These are phyloP conservation scores for Fusarium sororula DNA, from an alignment of 2,329 filamentous ascomycete genomes.

Conservation along the genomic window DNA sequence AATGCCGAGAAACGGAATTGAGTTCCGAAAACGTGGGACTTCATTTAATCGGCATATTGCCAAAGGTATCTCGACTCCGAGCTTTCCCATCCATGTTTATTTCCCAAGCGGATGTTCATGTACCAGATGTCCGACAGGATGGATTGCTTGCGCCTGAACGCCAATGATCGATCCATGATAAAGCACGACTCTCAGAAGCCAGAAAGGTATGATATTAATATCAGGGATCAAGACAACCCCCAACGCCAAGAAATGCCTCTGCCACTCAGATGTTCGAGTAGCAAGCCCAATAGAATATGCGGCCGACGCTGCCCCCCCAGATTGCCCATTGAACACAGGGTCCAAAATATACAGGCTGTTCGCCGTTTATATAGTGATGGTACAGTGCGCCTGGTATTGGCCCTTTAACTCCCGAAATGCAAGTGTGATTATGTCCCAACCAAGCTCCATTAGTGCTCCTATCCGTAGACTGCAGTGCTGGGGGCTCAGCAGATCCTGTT, in stretches of 20 bases:
- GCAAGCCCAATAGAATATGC: conserved; percentile 1
- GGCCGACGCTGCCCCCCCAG: background rate
- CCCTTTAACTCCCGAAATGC: conserved; percentile 39
- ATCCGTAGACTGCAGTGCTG: conserved; percentile 24
- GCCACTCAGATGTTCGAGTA: background rate
- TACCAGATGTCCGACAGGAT: background rate
- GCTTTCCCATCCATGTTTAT: background rate
- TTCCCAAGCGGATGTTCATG: background rate
- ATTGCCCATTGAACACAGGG: conserved; percentile 1
- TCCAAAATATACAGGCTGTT: conserved; percentile 11
- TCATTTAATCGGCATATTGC: background rate
- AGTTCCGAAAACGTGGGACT: background rate
- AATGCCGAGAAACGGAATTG: background rate
- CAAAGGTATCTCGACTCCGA: conserved; percentile 4
- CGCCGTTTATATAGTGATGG: conserved; percentile 32
- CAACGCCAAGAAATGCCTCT: conserved; percentile 18
- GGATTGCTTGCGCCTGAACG: background rate
- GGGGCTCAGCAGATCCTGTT: conserved; percentile 38
- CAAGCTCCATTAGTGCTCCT: conserved; percentile 39
- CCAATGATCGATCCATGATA: background rate
- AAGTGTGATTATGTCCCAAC: conserved; percentile 32
- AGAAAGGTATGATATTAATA: background rate
- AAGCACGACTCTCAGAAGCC: background rate
- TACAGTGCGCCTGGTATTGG: conserved; percentile 36
- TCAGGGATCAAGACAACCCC: background rate